Evolutionary conservation across 345 rosid genomes (phyloP).

Genomic region (sweet orange (Citrus sinensis)): DVS_A1.0 CM039161.1:378501-379000

Average conservation of each 20-base stretch:
- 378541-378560: slow-evolving; percentile 97
- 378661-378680: slow-evolving; percentile 90
- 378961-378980: not conserved
- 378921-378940: slow-evolving; percentile 99
- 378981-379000: not conserved
- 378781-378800: slow-evolving; percentile 74
- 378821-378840: slow-evolving; percentile 96
- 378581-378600: slow-evolving; percentile 99
- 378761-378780: slow-evolving; percentile 6
- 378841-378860: slow-evolving; percentile 95
- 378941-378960: slow-evolving; percentile 18
- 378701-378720: slow-evolving; percentile 49
- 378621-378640: slow-evolving; percentile 79
- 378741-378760: not conserved
- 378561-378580: slow-evolving; percentile 99
- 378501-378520: slow-evolving; percentile 98
- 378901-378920: slow-evolving; percentile 97
- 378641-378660: slow-evolving; percentile 91
- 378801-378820: slow-evolving; percentile 95
- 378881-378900: slow-evolving; percentile 98
- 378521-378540: slow-evolving; percentile 93
- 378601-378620: slow-evolving; percentile 96
- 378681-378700: slow-evolving; percentile 96
- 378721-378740: not conserved
- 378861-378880: slow-evolving; percentile 96